phyloP scores from a whole-genome alignment of 371 early-diverging fungal species.

The Rhizomucor miehei region DNA sequence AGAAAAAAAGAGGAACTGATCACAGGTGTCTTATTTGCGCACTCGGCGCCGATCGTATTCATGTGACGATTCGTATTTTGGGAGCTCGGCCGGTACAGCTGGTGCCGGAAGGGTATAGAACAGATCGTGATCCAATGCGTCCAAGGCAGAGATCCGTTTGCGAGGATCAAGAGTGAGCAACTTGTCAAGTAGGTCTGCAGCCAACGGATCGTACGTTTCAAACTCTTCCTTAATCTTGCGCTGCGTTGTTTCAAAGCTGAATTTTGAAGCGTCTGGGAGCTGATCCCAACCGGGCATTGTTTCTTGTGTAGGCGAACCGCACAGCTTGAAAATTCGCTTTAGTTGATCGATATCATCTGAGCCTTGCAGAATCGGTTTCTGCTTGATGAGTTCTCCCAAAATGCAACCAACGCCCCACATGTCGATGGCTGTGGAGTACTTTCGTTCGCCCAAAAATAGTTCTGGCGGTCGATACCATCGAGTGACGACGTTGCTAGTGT shows the following conservation, averaged over 20 bases:
- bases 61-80: slow-evolving; percentile 59
- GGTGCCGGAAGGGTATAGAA: slow-evolving; percentile 58
- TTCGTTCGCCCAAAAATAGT: slow-evolving; percentile 82
- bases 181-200: slow-evolving; percentile 73
- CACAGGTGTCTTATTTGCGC: too few relatives aligned
- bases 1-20: too few relatives aligned
- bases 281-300: slow-evolving; percentile 67
- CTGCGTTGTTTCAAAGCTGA: slow-evolving; percentile 38
- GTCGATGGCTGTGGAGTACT: slow-evolving; percentile 91
- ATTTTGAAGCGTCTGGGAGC: slow-evolving; percentile 57
- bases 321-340: slow-evolving; percentile 70
- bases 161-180: slow-evolving; percentile 73
- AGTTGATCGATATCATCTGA: slow-evolving; percentile 78
- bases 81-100: slow-evolving; percentile 57
- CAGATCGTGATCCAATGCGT: slow-evolving; percentile 74
- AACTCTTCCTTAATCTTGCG: slow-evolving; percentile 58
- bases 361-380: slow-evolving; percentile 78
- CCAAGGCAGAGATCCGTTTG: slow-evolving; percentile 66
- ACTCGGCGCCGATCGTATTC: slow-evolving; percentile 41
- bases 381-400: slow-evolving; percentile 78
- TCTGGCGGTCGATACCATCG: slow-evolving; percentile 99
- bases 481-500: slow-evolving; percentile 95
- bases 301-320: slow-evolving; percentile 76
- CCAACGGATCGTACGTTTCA: slow-evolving; percentile 39
- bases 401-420: slow-evolving; percentile 98